Evolutionary conservation across 192 early-diverging fungal species (phyloP).

Genomic region (Coemansia sp.): DNA sequence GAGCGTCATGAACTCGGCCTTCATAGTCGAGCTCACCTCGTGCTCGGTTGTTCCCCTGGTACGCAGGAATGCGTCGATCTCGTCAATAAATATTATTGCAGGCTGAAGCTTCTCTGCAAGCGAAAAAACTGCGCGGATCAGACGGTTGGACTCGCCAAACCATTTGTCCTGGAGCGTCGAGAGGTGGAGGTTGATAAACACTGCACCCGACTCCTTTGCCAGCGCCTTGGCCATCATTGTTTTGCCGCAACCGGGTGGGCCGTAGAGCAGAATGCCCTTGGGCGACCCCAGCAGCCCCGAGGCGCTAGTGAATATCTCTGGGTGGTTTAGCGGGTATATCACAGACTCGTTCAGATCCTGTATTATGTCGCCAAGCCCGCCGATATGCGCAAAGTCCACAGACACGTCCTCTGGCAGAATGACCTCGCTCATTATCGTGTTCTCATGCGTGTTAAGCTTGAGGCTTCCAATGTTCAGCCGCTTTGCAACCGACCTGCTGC

Average conservation of each 20-base stretch:
- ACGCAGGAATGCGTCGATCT: conserved; percentile 96
- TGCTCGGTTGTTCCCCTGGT: conserved; percentile 89
- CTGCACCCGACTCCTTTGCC: conserved; percentile 94
- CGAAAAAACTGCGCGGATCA: conserved; percentile 89
- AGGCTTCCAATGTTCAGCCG: conserved; percentile 49
- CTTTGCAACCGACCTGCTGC: conserved; percentile 46
- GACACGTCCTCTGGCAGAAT: conserved; percentile 89
- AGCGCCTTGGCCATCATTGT: conserved; percentile 99
- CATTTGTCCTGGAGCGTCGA: conserved; percentile 98
- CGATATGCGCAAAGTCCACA: conserved; percentile 86
- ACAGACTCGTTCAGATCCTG: conserved; percentile 91
- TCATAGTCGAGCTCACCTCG: conserved; percentile 98
- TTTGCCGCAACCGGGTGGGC: conserved; percentile 95
- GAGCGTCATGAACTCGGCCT: conserved; percentile 98
- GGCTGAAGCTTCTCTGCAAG: conserved; percentile 94
- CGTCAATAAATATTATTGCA: conserved; percentile 98
- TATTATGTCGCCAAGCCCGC: conserved; percentile 91
- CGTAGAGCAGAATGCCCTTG: conserved; percentile 94
- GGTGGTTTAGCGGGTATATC: conserved; percentile 93
- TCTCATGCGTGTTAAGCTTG: conserved; percentile 89
- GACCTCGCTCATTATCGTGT: conserved; percentile 91
- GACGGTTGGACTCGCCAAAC: conserved; percentile 96
- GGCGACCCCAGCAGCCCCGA: conserved; percentile 89
- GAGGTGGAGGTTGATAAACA: conserved; percentile 96
- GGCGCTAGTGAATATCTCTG: conserved; percentile 82